phyloP scores from a whole-genome alignment of 805 yeast species.

The Schwanniomyces sp. region DNA sequence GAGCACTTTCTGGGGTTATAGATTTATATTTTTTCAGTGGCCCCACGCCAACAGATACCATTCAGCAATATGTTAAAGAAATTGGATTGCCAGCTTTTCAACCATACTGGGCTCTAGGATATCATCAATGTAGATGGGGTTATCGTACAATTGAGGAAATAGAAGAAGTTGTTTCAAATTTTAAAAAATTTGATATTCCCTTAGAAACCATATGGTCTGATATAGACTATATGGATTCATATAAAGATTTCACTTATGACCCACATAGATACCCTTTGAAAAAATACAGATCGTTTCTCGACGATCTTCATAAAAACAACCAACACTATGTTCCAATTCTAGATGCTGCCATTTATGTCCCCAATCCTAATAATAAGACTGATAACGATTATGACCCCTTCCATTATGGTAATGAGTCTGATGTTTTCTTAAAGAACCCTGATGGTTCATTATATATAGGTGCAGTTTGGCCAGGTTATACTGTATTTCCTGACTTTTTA shows the following conservation, averaged over 20 bases:
- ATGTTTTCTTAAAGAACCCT: constrained; percentile 21
- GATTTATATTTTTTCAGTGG: constrained; percentile 25
- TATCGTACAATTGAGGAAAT: constrained; percentile 15
- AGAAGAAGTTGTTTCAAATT: constrained; percentile 15
- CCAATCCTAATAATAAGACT: constrained; percentile 19
- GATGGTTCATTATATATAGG: constrained; percentile 27
- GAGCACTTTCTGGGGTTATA: constrained; percentile 25
- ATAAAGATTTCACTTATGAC: constrained; percentile 23
- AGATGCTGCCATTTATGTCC: constrained; percentile 25
- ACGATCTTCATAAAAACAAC: constrained; percentile 14
- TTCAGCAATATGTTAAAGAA: constrained; percentile 18
- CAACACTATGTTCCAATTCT: constrained; percentile 26
- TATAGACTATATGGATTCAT: constrained; percentile 24
- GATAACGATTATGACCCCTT: constrained; percentile 16
- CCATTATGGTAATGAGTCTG: constrained; percentile 15
- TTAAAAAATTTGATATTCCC: constrained; percentile 15
- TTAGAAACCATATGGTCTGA: constrained; percentile 25
- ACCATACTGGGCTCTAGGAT: constrained; percentile 26
- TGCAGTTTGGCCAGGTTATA: constrained; percentile 31
- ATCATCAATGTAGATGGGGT: constrained; percentile 27
- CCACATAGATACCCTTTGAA: constrained; percentile 18
- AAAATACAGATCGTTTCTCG: constrained; percentile 14
- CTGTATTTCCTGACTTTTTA: constrained; percentile 27
- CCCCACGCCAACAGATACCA: constrained; percentile 21
- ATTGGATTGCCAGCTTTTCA: constrained; percentile 23